phyloP scores from a whole-genome alignment of 2,329 filamentous ascomycete genomes.

The Aureobasidium subglaciale region DNA sequence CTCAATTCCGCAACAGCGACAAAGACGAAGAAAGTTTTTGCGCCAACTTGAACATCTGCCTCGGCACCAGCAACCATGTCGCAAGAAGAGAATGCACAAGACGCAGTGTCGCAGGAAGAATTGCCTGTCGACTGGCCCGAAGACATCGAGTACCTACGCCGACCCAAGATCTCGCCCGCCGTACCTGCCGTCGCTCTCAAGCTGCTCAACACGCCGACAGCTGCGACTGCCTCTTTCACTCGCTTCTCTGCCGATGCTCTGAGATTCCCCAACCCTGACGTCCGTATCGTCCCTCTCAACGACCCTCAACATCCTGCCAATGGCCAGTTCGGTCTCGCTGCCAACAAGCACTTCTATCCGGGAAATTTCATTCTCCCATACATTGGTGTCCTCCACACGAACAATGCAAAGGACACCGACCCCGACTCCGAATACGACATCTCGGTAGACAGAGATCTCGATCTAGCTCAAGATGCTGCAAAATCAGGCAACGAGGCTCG shows the following conservation, averaged over 20 bases:
- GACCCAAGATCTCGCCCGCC: constrained; percentile 26
- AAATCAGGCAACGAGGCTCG: constrained; percentile 45
- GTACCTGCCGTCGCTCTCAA: constrained; percentile 22
- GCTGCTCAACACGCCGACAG: constrained; percentile 22
- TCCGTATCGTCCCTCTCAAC: constrained; percentile 37
- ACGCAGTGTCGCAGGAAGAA: not conserved
- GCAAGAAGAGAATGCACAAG: not conserved
- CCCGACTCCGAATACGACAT: constrained; percentile 45
- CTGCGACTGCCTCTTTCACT: constrained; percentile 21
- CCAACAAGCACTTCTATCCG: constrained; percentile 37
- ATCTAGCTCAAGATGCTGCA: constrained; percentile 43
- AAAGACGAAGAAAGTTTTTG: not conserved
- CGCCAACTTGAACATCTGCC: not conserved
- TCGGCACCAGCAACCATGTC: not conserved
- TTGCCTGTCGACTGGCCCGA: constrained; percentile 25
- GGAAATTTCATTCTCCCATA: constrained; percentile 44
- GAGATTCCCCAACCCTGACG: constrained; percentile 29
- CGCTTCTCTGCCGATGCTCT: constrained; percentile 21
- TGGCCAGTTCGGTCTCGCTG: constrained; percentile 43
- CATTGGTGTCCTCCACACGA: constrained; percentile 42
- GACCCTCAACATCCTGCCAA: constrained; percentile 40
- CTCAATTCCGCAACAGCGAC: not conserved
- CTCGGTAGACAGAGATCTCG: constrained; percentile 42
- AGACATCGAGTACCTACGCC: constrained; percentile 25
- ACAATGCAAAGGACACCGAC: constrained; percentile 37